These are phyloP conservation scores for carrot (Daucus carota) DNA, from an alignment of 129 eudicot species.

Conservation along the genomic window DH1_v3.0 NC_030383.2:56474501-56475000, in stretches of 20 bases:
- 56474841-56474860: background rate
- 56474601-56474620: background rate
- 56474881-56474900: background rate
- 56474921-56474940: conserved; percentile 3
- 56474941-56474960: no score
- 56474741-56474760: no score
- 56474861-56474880: background rate
- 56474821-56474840: no score
- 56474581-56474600: background rate
- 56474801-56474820: no score
- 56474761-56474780: background rate
- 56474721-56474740: no score
- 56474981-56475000: conserved; percentile 3
- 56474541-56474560: background rate
- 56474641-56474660: background rate
- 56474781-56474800: background rate
- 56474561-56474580: background rate
- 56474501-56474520: background rate
- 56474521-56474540: background rate
- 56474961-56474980: background rate
- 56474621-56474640: background rate
- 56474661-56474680: background rate
- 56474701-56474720: no score
- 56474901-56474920: background rate
- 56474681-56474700: no score